Percentiles rank a stretch among this genome's conserved stretches.
Conservation (phyloP, 208 protist genomes). For the Leishmania braziliensis region DNA sequence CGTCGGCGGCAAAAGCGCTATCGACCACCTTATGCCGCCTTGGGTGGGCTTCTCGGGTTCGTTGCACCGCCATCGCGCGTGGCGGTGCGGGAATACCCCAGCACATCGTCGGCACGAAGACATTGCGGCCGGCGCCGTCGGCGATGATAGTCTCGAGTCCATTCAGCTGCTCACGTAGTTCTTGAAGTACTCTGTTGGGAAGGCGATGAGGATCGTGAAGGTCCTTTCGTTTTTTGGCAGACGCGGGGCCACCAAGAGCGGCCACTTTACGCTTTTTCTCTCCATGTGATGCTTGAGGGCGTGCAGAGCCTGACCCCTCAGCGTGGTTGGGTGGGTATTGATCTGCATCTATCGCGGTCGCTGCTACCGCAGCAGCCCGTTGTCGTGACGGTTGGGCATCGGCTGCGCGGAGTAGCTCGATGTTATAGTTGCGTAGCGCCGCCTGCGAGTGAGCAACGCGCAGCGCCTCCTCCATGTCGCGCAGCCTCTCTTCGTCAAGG, state of each 20-base stretch:
- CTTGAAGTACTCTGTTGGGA: slow-evolving; percentile 31
- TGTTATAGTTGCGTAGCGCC: slow-evolving; percentile 14
- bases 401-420: not conserved
- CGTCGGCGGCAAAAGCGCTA: not conserved
- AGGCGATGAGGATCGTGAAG: slow-evolving; percentile 25
- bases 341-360: not conserved
- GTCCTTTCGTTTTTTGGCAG: not conserved
- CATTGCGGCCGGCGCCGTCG: not conserved
- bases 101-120: slow-evolving; percentile 26
- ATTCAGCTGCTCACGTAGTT: slow-evolving; percentile 32
- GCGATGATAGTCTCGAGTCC: not conserved
- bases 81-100: not conserved
- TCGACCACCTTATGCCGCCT: not conserved
- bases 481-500: slow-evolving; percentile 48
- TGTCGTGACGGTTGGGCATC: not conserved
- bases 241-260: not conserved
- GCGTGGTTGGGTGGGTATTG: not conserved
- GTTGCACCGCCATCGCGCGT: not conserved
- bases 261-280: not conserved
- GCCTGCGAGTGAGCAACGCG: slow-evolving; percentile 35
- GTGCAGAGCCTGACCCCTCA: not conserved
- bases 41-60: not conserved
- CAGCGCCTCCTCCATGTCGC: slow-evolving; percentile 54
- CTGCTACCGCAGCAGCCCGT: not conserved
- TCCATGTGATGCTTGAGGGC: not conserved